Base-by-base conservation (phyloP, 2,329 filamentous ascomycete genomes). In the Xylariaceae sp. region DNA sequence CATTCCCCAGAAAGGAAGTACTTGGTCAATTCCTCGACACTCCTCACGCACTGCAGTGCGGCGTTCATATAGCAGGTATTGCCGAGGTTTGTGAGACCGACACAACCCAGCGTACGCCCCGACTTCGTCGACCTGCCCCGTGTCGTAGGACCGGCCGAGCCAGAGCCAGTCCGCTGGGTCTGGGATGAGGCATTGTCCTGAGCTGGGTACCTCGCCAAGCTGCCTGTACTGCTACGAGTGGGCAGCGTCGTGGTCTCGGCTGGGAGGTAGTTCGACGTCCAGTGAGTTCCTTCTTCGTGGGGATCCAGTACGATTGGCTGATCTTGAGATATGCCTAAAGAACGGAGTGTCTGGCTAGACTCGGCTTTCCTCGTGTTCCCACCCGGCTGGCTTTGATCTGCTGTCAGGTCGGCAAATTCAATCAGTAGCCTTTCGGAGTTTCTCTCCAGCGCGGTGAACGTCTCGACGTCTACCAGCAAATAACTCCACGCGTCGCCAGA, bases 51-150 rank as follows among this genome's bases (percentile, higher is more conserved):
- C 60, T 98, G 92, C 38, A 97, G 70, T 8, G 92, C 92, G 15
- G 90, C 95, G 63, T 97, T 97, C 89, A 97, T 96, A 66, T 98
- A 98, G 65, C 92, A 98, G 0, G 92, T 97, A 56, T 98, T 98
- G 34, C 92, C 92, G 11, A 98, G 68, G 56, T 98, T 98, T 48
- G 78, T 80, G 36, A 98, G 68, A 23, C 92, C 92, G 29, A 89
- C 85, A 28, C 82, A 83, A 21, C 92, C 92, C 23, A 80, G 64
- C 9, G 78, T 77, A 46, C 81, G 79, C 8, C 85, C 85, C 27
- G 80, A 76, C 50, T 78, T 83, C 47, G 79, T 78, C 6, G 75
- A 67, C 40, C 86, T 76, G 29, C 87, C 87, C 50, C 88, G 75
- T 0, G 86, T 89, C 46, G 85, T 68, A 6, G 72, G 65, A 2